These are phyloP conservation scores for Trametes maxima DNA, from an alignment of 768 basidiomycete species.

Conservation along the genomic window DNA sequence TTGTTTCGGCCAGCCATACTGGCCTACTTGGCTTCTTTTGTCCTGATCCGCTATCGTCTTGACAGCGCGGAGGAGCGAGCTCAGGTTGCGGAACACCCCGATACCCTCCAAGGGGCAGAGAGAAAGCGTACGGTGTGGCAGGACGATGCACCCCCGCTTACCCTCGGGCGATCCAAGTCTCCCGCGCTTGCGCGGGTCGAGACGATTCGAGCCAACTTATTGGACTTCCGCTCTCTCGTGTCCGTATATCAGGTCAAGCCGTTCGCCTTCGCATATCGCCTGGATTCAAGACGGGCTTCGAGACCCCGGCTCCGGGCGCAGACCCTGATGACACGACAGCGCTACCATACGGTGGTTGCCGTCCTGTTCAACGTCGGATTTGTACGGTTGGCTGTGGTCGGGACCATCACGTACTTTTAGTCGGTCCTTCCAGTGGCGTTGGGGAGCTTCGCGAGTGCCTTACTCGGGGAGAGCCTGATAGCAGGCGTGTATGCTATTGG, in stretches of 20 bases:
- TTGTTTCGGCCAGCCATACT: conserved; percentile 37
- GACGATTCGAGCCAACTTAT: background rate
- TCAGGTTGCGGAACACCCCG: background rate
- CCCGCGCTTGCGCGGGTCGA: conserved; percentile 1
- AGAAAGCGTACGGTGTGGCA: background rate
- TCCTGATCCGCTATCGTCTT: conserved; percentile 56
- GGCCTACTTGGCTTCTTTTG: conserved; percentile 58
- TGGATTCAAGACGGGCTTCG: background rate
- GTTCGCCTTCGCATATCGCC: conserved; percentile 7
- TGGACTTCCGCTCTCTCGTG: conserved; percentile 24
- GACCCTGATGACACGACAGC: background rate
- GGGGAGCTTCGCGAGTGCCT: conserved; percentile 28
- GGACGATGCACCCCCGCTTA: no score
- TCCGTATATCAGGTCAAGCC: conserved; percentile 26
- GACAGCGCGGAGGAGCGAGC: conserved; percentile 45
- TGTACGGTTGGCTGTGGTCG: conserved; percentile 24
- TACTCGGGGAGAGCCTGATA: conserved; percentile 23
- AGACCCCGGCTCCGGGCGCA: background rate
- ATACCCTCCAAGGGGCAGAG: background rate
- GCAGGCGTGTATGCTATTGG: conserved; percentile 1
- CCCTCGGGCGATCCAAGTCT: no score
- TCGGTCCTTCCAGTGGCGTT: conserved; percentile 25
- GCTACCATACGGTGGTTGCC: conserved; percentile 27
- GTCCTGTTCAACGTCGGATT: conserved; percentile 26
- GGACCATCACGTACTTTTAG: conserved; percentile 30